phyloP scores from a whole-genome alignment of 2,329 filamentous ascomycete species.

The Clathrospora elynae region DNA sequence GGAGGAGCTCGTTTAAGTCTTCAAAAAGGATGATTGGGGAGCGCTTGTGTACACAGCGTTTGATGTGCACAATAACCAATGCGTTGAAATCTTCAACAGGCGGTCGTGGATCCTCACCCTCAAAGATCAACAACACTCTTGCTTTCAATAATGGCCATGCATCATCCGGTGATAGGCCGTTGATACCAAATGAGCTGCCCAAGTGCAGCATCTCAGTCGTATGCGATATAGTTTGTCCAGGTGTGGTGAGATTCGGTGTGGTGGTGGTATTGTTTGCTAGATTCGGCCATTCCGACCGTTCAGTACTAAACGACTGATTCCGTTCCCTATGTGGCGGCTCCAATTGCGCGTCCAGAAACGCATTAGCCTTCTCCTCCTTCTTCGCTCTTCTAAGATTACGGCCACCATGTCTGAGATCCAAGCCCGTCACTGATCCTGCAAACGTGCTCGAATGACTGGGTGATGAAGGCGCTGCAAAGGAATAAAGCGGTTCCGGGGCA shows the following conservation, averaged over 20 bases:
- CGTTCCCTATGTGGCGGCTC: conserved; percentile 43
- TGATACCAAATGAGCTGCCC: conserved; percentile 54
- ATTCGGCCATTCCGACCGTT: conserved; percentile 47
- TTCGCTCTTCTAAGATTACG: conserved; percentile 77
- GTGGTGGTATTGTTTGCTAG: conserved; percentile 29
- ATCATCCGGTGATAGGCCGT: conserved; percentile 66
- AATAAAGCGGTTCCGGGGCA: conserved; percentile 77
- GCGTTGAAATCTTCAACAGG: conserved; percentile 84
- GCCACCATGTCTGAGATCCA: conserved; percentile 78
- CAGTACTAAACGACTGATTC: conserved; percentile 47
- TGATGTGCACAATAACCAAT: conserved; percentile 77
- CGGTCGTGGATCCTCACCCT: conserved; percentile 78
- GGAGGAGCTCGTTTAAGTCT: conserved; percentile 74
- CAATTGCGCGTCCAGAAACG: conserved; percentile 41
- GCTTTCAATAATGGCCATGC: conserved; percentile 82
- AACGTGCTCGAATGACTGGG: conserved; percentile 72
- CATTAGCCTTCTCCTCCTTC: conserved; percentile 57
- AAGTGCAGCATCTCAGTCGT: conserved; percentile 51
- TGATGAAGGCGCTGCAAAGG: conserved; percentile 74
- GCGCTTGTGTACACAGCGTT: conserved; percentile 75
- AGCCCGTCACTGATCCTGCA: conserved; percentile 78
- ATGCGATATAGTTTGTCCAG: conserved; percentile 39
- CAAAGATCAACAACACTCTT: conserved; percentile 76
- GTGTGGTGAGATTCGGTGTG: conserved; percentile 28
- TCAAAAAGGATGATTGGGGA: conserved; percentile 74